Conservation (phyloP, 192 early-diverging fungal species). For the Gaertneriomyces sp. region DNA sequence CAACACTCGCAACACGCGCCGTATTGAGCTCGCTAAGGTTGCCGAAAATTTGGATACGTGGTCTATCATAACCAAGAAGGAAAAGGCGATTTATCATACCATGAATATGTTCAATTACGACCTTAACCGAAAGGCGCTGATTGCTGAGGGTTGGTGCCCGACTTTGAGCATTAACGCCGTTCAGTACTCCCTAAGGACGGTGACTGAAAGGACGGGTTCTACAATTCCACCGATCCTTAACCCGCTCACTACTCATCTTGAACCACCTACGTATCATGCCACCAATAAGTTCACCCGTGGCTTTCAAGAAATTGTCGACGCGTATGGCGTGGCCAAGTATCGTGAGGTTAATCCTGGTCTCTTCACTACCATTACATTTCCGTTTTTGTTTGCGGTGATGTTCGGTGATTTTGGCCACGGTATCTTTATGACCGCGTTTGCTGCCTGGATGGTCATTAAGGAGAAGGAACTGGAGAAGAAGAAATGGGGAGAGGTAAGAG, state of each 20-base stretch:
- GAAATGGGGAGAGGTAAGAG: conserved; percentile 72
- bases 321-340: conserved; percentile 94
- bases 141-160: conserved; percentile 98
- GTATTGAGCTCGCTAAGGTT: conserved; percentile 77
- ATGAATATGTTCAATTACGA: conserved; percentile 98
- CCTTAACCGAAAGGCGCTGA: conserved; percentile 83
- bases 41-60: conserved; percentile 84
- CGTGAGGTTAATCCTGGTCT: conserved; percentile 98
- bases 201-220: conserved; percentile 84
- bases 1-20: conserved; percentile 80
- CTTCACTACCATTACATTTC: conserved; percentile 95
- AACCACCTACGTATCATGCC: conserved; percentile 90
- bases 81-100: conserved; percentile 95
- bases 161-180: conserved; percentile 77
- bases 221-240: conserved; percentile 84
- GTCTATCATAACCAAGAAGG: conserved; percentile 89
- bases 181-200: conserved; percentile 77
- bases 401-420: conserved; percentile 99
- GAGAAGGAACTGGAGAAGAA: conserved; percentile 76
- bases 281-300: conserved; percentile 96
- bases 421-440: conserved; percentile 74
- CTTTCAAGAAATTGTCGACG: conserved; percentile 96
- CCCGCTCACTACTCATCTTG: conserved; percentile 77
- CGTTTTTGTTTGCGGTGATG: conserved; percentile 99
- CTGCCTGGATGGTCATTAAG: conserved; percentile 69